phyloP scores from a whole-genome alignment of 805 yeast genomes.

The Candida methanosorbosa region DNA sequence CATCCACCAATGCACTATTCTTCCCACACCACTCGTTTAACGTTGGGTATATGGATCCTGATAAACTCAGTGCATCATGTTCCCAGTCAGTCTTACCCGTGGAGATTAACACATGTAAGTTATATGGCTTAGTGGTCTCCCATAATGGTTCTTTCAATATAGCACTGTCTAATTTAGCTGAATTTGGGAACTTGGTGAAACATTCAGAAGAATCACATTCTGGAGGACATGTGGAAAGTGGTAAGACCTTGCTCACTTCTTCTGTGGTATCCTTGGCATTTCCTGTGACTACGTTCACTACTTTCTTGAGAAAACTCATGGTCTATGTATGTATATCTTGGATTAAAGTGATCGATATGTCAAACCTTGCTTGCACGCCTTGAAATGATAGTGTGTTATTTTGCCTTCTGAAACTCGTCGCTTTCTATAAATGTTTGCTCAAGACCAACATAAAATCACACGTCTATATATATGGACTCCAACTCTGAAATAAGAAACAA shows the following conservation, averaged over 20 bases:
- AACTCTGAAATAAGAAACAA: no score
- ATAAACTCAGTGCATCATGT: conserved; percentile 49
- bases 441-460: no score
- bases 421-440: no score
- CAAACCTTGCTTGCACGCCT: background rate
- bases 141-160: conserved; percentile 36
- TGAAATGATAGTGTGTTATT: no score
- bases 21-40: conserved; percentile 16
- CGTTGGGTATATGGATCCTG: conserved; percentile 22
- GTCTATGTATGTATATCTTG: no score
- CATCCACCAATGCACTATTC: conserved; percentile 13
- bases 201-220: conserved; percentile 39
- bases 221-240: conserved; percentile 39
- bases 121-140: conserved; percentile 63
- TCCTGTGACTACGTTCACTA: conserved; percentile 2
- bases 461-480: no score
- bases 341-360: no score
- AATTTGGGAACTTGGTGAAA: conserved; percentile 39
- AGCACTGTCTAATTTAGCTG: conserved; percentile 32
- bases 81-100: conserved; percentile 85
- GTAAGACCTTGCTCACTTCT: conserved; percentile 28
- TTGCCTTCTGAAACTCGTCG: no score
- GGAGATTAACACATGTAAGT: conserved; percentile 68
- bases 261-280: conserved; percentile 6
- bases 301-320: conserved; percentile 15